Evolutionary conservation across 78 protist genomes (phyloP), one percentile per base, ranked within the genome.

Genomic region (Tieghemostelium lacteum): DNA sequence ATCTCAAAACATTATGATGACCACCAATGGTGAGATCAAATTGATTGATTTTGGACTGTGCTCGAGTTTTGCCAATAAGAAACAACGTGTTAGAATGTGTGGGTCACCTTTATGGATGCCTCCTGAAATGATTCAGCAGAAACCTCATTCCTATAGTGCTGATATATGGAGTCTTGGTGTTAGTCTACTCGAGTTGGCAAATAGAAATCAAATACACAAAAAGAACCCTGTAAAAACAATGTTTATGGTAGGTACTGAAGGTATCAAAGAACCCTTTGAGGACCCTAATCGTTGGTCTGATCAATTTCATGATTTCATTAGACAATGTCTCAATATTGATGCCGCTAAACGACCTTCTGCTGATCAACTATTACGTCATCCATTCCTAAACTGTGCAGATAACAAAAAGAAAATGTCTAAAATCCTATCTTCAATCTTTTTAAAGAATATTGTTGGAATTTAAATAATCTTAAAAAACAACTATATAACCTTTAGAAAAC

Each of bases 91-190:
- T 0, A 57, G 89, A 61, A 75, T 75, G 94, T 91, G 88, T 67
- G 94, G 83, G 0, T 78, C 83, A 0, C 88, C 87, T n/a, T 39
- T 75, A 29, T 88, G 85, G 86, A 88, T 89, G 94, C 71, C 94
- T 31, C 94, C 94, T 0, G 94, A 89, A 39, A 89, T 89, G 94
- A 89, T 89, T 24, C 69, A 52, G 52, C 78, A 86, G 39, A 71
- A 89, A 42, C 74, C 87, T 17, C 94, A 89, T 17, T 33, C 57
- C 20, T 65, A 72, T 17, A 57, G 73, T 7, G 87, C 67, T 26
- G 94, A 89, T 42, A 74, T 89, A 33, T 89, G 94, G 94, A 89
- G 94, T 89, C 63, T 89, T 69, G 94, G 73, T 8, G 57, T 89
- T 22, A 67, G 75, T 17, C 45, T 89, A 16, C 34, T 78, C 24